Base-by-base conservation (phyloP, 768 basidiomycete species). In the Russula emetica region DNA sequence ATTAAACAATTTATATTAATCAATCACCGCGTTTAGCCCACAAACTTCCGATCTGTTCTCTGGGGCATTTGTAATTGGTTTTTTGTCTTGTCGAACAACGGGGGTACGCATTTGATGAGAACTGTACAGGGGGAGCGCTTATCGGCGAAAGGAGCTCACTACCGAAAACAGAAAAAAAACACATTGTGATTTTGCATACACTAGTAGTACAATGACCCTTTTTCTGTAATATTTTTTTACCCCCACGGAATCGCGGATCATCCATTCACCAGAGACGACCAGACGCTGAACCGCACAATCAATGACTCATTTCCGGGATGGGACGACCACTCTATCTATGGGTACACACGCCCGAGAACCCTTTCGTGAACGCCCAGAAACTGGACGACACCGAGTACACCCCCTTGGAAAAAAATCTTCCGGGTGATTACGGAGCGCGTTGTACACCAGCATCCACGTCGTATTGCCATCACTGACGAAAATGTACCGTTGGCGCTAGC, bases 401-500 rank as follows among this genome's bases (percentile, higher is more conserved):
- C 83, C 2, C 61, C 45, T 73, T 74, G 38, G 20, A 20, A 44
- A 4, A 64, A 66, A 36, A 87, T 76, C 0, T 59, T 59, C 58
- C 28, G 89, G 63, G 55, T 71, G 58, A 10, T 75, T 71, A 16
- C 67, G 67, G 3, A 66, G 62, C 6, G 77, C 81, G 1, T 64
- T 58, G 71, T 88, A 82, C 1, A 69, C 78, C 60, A 89, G 70
- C 10, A 69, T 79, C 58, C 77, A 79, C 7, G 20, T 44, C 42
- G 42, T 83, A 38, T 83, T 77, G 10, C 88, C 90, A 69, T 90
- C 89, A 70, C 90, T 89, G 22, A 90, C 66, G 70, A 85, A 87
- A 0, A 84, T 83, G 78, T 74, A 1, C 88, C 89, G 50, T 76
- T 79, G 0, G 88, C 87, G 8, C 71, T 62, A 0, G 83, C 82